phyloP scores from a whole-genome alignment of 371 early-diverging fungal species.

The Lichtheimia ramosa region DNA sequence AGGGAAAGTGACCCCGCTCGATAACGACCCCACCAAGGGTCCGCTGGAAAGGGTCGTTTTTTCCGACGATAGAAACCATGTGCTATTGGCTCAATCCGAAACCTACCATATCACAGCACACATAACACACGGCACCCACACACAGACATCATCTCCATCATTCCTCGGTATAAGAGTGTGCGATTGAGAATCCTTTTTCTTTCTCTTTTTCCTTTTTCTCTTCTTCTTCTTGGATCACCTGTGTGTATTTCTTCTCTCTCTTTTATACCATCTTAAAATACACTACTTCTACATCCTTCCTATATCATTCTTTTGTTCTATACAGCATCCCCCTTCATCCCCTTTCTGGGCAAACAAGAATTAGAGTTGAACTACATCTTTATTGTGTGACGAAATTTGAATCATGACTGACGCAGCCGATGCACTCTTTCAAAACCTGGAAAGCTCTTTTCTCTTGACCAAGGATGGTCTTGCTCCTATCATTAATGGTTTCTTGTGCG shows the following conservation, averaged over 20 bases:
- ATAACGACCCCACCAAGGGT: slow-evolving; percentile 1
- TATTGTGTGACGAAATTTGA: slow-evolving; percentile 4
- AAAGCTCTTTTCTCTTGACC: slow-evolving; percentile 17
- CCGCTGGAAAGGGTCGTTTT: slow-evolving; percentile 1
- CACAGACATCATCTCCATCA: background rate
- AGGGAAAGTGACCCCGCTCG: background rate
- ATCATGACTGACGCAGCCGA: slow-evolving; percentile 11
- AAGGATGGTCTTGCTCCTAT: slow-evolving; percentile 51
- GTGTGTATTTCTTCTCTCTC: no score
- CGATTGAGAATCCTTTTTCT: background rate
- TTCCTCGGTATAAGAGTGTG: background rate
- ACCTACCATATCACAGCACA: background rate
- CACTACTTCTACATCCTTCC: no score
- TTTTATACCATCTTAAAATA: no score
- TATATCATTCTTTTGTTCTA: no score
- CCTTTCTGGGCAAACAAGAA: background rate
- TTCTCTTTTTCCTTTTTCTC: background rate
- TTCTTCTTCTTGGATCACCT: no score
- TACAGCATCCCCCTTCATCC: no score
- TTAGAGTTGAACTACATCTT: no score
- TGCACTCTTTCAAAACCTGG: slow-evolving; percentile 15
- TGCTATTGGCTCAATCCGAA: slow-evolving; percentile 2
- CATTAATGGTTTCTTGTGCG: slow-evolving; percentile 48
- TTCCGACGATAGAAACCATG: background rate
- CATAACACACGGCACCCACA: background rate